phyloP scores from a whole-genome alignment of 2,329 filamentous ascomycete genomes.

The Colletotrichum sp. region DNA sequence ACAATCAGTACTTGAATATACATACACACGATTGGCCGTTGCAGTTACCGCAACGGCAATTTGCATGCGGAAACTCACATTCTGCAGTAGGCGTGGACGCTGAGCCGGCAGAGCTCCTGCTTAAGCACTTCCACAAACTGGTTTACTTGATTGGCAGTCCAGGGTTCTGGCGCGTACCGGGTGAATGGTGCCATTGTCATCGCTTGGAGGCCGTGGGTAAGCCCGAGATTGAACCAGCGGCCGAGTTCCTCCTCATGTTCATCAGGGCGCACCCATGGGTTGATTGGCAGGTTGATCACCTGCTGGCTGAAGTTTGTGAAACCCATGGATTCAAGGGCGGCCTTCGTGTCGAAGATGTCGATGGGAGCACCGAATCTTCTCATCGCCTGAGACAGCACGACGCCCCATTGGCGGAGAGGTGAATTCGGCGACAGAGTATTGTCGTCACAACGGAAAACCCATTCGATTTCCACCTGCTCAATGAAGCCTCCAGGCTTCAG shows the following conservation, averaged over 20 bases:
- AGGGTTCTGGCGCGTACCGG: constrained; percentile 55
- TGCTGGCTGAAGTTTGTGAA: constrained; percentile 81
- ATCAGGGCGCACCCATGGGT: constrained; percentile 65
- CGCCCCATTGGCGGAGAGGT: constrained; percentile 71
- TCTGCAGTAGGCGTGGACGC: constrained; percentile 75
- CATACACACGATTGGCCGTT: not conserved
- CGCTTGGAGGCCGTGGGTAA: constrained; percentile 75
- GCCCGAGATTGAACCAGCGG: constrained; percentile 82
- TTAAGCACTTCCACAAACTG: constrained; percentile 68
- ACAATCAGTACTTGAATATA: not conserved
- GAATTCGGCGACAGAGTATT: constrained; percentile 63
- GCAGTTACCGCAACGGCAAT: not conserved
- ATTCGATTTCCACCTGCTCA: constrained; percentile 91
- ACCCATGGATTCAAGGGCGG: constrained; percentile 70
- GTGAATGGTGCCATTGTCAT: constrained; percentile 77
- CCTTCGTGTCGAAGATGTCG: constrained; percentile 53
- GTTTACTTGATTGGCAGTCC: constrained; percentile 66
- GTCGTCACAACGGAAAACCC: constrained; percentile 75
- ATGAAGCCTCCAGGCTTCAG: constrained; percentile 80
- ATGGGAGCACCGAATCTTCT: constrained; percentile 68
- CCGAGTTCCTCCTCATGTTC: constrained; percentile 67
- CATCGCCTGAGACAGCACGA: constrained; percentile 71
- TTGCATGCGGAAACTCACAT: constrained; percentile 62
- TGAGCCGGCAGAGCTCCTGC: constrained; percentile 71
- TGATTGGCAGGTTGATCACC: constrained; percentile 73